Percentiles rank a stretch among this genome's conserved stretches.
Conservation (phyloP, 148 eudicot species). For the Amaranthus hypochondriacus region DNA sequence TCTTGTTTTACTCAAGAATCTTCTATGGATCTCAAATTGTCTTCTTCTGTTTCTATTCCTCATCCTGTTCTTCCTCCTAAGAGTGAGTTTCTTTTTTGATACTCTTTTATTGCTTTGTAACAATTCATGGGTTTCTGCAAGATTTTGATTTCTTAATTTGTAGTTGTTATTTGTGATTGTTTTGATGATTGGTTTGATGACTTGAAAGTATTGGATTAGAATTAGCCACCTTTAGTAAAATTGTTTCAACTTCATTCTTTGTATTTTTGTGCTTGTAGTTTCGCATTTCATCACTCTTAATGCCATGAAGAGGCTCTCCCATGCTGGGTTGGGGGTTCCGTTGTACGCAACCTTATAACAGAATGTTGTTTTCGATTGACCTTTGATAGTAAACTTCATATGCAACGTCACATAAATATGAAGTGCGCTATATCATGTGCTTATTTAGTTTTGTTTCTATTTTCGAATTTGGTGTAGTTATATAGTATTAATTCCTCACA, state of each 20-base stretch:
- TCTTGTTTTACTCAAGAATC: constrained; percentile 55
- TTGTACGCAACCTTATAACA: no score
- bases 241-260: constrained; percentile 4
- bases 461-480: constrained; percentile 2
- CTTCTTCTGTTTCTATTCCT: constrained; percentile 32
- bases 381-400: no score
- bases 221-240: constrained; percentile 12
- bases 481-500: constrained; percentile 5
- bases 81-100: constrained; percentile 48
- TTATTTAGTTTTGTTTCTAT: not conserved
- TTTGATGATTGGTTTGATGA: not conserved
- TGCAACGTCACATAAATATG: no score
- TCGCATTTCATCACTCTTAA: no score
- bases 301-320: no score
- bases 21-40: constrained; percentile 42
- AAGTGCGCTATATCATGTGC: no score
- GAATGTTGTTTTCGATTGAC: no score
- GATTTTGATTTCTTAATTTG: constrained; percentile 9
- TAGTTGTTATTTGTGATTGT: constrained; percentile 19
- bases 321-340: no score
- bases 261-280: not conserved
- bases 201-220: constrained; percentile 6
- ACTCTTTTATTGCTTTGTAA: constrained; percentile 6
- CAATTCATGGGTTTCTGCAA: constrained; percentile 4
- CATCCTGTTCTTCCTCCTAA: constrained; percentile 68